Conservation (phyloP, 1,284 basidiomycete genomes). For the Ceratorhiza oryzae-sativae region DNA sequence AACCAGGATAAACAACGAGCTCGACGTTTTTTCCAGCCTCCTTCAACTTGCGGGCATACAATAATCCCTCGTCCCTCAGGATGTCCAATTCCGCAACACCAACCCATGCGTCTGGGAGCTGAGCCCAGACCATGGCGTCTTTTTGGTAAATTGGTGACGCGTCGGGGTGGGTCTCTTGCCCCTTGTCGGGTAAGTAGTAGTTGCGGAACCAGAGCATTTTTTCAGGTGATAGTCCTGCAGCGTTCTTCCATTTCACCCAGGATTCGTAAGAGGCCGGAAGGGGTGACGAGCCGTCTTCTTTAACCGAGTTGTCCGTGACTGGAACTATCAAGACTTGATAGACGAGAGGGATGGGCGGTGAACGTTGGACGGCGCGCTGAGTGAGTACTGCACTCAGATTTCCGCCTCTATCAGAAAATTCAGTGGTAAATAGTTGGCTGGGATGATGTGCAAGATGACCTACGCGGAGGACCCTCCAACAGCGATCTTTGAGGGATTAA, state of each 20-base stretch:
- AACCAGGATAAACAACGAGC: slow-evolving; percentile 57
- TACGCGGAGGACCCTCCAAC: slow-evolving; percentile 76
- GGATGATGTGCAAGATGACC: background rate
- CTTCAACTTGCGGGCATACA: slow-evolving; percentile 67
- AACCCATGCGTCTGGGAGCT: slow-evolving; percentile 67
- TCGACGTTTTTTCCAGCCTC: slow-evolving; percentile 63
- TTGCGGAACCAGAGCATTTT: slow-evolving; percentile 77
- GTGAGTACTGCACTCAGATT: slow-evolving; percentile 73
- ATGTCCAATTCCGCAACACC: slow-evolving; percentile 72
- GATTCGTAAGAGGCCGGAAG: slow-evolving; percentile 50
- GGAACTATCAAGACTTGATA: slow-evolving; percentile 75
- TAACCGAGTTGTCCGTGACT: slow-evolving; percentile 69
- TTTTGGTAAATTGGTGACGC: slow-evolving; percentile 74
- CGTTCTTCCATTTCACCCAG: slow-evolving; percentile 66
- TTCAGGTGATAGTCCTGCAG: slow-evolving; percentile 65
- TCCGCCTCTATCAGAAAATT: slow-evolving; percentile 56
- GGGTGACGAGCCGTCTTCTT: slow-evolving; percentile 9
- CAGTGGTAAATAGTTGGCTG: background rate
- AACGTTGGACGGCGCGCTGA: slow-evolving; percentile 63
- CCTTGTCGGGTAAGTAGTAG: slow-evolving; percentile 69
- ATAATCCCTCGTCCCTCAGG: slow-evolving; percentile 68
- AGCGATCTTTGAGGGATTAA: slow-evolving; percentile 57
- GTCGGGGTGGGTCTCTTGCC: slow-evolving; percentile 68
- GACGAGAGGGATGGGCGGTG: slow-evolving; percentile 62
- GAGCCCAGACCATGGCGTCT: slow-evolving; percentile 56